Base-by-base conservation (phyloP, 352 stramenopile genomes). In the Achlya hypogyna region DNA sequence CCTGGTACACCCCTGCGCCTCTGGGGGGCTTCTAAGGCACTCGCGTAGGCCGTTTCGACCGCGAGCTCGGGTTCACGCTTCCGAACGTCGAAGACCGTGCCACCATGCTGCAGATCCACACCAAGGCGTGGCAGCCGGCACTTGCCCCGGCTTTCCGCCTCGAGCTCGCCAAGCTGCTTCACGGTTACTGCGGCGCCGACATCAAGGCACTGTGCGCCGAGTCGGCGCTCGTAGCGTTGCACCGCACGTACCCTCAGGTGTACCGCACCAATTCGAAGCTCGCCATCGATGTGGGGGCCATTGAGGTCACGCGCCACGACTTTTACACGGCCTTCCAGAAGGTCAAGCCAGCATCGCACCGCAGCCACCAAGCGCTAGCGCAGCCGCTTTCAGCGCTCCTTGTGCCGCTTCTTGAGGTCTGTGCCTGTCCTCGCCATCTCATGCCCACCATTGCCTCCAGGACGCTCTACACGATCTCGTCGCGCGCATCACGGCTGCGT, bases 201-300 rank as follows among this genome's bases (percentile, higher is more conserved):
- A 80, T 97, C 51, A 97, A 96, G 68, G 88, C 89, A 9, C 73
- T 97, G 5, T 97, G 90, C 58, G 79, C 87, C 1, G 91, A 97
- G 64, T 84, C 91, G 1, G 88, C 88, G 5, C 70, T 97, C n/a
- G 92, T 84, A 58, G 85, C 89, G n/a, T 65, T 97, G 38, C 76
- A 87, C 28, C 78, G 90, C 18, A 76, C 83, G 28, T 96, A 95
- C 56, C 88, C 87, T 0, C 86, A 96, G 78, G 88, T 96, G 14
- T 96, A 96, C 51, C 75, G 68, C 22, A 93, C 78, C 63, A 74
- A 87, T 34, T 74, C 88, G 62, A 95, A 95, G 53, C 59, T 93
- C 38, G 52, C 89, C 34, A 90, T 92, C 32, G 78, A 90, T 56
- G 62, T 89, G 16, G 73, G 83, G 23, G 84, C 82, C 27, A 72